Base-by-base conservation (phyloP, 495 filamentous ascomycete genomes). In the Trichoderma reesei region DNA sequence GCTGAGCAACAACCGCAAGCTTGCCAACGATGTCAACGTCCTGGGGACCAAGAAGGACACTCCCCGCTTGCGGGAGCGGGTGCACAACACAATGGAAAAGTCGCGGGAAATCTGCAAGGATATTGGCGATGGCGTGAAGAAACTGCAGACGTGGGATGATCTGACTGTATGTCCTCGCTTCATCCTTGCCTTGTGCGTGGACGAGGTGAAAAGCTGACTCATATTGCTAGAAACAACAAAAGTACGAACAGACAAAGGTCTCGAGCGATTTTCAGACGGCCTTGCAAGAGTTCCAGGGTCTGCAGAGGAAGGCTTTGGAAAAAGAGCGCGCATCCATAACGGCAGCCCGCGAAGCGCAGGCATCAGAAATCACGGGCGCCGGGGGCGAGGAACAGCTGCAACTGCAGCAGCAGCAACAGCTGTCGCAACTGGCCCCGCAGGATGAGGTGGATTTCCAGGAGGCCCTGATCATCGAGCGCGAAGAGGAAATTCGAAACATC, bases 361-460 rank as follows among this genome's bases (percentile, higher is more conserved):
- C 76, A 59, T 60, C 71, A 68, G 68, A 76, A 65, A 65, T 62
- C 65, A 59, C 61, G 16, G 38, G 38, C 61, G 39, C 41, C 13
- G 67, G 78, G 3, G 75, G 72, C 41, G 66, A 73, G 65, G 76
- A 80, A 36, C 80, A 83, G 61, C 81, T 83, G 63, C 83, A 88
- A 67, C 79, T 82, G 36, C 80, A 82, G 62, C 89, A 92, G 70
- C 82, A 93, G 63, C 85, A 93, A 70, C 86, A 94, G 67, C 84
- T 90, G 68, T 79, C 88, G 34, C 89, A 88, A 16, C 82, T 98
- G 1, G 94, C 94, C 1, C 84, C 91, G 41, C 94, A 99, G 72
- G 88, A 90, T 70, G 94, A 99, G 69, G 94, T 99, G 61, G 92
- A 98, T 70, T 99, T 98, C 79, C 95, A 99, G 71, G 95, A 98